Base-by-base conservation (phyloP, 2,329 filamentous ascomycete genomes). In the Neoascochyta sp. region DNA sequence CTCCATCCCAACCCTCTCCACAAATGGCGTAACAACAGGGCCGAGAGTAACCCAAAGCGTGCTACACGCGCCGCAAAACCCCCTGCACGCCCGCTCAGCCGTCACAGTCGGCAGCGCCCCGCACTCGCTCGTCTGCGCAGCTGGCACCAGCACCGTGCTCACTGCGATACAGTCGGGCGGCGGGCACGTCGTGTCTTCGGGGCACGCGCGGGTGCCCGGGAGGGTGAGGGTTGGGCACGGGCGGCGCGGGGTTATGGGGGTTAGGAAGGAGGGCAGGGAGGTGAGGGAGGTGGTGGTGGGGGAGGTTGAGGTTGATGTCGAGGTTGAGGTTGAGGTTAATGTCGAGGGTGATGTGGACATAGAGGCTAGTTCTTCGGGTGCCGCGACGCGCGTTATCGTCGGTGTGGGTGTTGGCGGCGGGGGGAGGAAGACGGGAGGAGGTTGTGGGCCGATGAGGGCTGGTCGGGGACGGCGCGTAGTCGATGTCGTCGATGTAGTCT, bases 11-110 rank as follows among this genome's bases (percentile, higher is more conserved):
- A n/a, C n/a, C n/a, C n/a, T n/a, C n/a, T n/a, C n/a, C n/a, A n/a
- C n/a, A n/a, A n/a, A n/a, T n/a, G n/a, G n/a, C n/a, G n/a, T n/a
- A n/a, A n/a, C n/a, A n/a, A n/a, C n/a, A n/a, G n/a, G n/a, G n/a
- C n/a, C n/a, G n/a, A n/a, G n/a, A 17, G 47, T 48, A 29, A 46
- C 38, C 44, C 34, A 45, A 27, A 34, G 28, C 23, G 40, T 46
- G 17, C 23, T 35, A 36, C 44, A 50, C 12, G 14, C 28, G 16
- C 42, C 36, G 27, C 47, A 50, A 22, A 15, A 27, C 11, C 39
- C 33, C 19, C 17, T 31, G 26, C 46, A 50, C 10, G 12, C 28
- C 24, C 38, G 35, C 21, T 16, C 27, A 24, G 7, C 25, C 22
- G 33, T 44, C n/a, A 29, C 31, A 10, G 38, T 44, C 31, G 34